phyloP scores from a whole-genome alignment of 2,329 filamentous ascomycete species.

The Diaporthe destruens region DNA sequence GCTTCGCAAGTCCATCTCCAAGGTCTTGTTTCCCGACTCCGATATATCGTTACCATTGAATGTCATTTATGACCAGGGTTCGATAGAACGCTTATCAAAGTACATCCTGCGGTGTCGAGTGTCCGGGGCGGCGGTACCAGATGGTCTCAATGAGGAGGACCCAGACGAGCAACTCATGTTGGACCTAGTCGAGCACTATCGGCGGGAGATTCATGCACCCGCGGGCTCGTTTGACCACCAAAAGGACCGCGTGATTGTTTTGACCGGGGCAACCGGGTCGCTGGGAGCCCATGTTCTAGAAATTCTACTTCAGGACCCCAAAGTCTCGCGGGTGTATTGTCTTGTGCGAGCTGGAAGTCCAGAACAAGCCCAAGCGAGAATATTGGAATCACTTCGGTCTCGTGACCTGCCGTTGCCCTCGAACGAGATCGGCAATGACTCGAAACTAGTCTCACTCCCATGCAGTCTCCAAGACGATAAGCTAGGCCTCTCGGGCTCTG shows the following conservation, averaged over 20 bases:
- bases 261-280: slow-evolving; percentile 48
- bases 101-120: slow-evolving; percentile 44
- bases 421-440: slow-evolving; percentile 45
- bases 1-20: slow-evolving; percentile 56
- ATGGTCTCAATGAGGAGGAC: slow-evolving; percentile 12
- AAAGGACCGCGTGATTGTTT: slow-evolving; percentile 42
- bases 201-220: slow-evolving; percentile 41
- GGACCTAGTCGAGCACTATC: slow-evolving; percentile 48
- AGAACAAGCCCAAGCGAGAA: slow-evolving; percentile 57
- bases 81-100: slow-evolving; percentile 52
- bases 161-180: slow-evolving; percentile 46
- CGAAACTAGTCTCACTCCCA: slow-evolving; percentile 61
- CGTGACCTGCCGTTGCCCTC: not conserved
- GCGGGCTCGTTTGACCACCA: slow-evolving; percentile 12
- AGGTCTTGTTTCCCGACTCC: slow-evolving; percentile 42
- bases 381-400: slow-evolving; percentile 48
- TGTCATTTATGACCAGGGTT: slow-evolving; percentile 71
- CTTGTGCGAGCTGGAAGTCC: slow-evolving; percentile 63
- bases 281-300: slow-evolving; percentile 65
- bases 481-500: slow-evolving; percentile 60
- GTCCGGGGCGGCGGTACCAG: slow-evolving; percentile 20
- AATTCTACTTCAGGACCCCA: slow-evolving; percentile 53
- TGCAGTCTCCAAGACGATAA: slow-evolving; percentile 59
- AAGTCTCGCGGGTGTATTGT: slow-evolving; percentile 64
- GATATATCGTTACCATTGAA: slow-evolving; percentile 61